Conservation (phyloP, 202 grass and related monocot genomes). For the Hordeum pubiflorum region DNA sequence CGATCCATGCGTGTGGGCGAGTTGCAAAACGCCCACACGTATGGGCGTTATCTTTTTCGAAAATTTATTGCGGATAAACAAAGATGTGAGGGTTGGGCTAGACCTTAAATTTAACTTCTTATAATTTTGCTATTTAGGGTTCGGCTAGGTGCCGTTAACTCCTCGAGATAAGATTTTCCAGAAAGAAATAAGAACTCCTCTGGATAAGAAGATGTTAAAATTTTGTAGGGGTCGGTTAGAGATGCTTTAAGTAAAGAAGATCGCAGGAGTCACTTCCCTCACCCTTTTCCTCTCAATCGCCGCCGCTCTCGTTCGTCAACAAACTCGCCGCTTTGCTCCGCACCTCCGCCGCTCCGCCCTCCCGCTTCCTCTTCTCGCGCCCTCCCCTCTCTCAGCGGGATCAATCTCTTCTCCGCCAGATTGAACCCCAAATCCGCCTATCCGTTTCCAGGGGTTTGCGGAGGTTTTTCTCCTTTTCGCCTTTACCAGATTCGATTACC, state of each 20-base stretch:
- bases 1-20: too few relatives aligned
- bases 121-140: too few relatives aligned
- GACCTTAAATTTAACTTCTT: too few relatives aligned
- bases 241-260: not conserved
- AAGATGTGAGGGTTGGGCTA: too few relatives aligned
- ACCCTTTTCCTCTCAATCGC: not conserved
- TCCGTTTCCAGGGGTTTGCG: not conserved
- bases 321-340: not conserved
- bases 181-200: too few relatives aligned
- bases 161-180: too few relatives aligned
- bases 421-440: not conserved
- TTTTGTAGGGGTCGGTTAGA: too few relatives aligned
- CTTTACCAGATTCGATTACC: not conserved
- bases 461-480: slow-evolving; percentile 4
- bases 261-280: not conserved
- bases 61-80: too few relatives aligned
- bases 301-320: not conserved
- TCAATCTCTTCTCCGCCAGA: not conserved
- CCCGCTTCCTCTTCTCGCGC: not conserved
- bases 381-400: not conserved
- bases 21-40: too few relatives aligned
- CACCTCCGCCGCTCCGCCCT: not conserved
- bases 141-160: too few relatives aligned
- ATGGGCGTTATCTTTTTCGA: too few relatives aligned
- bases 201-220: too few relatives aligned